These are phyloP conservation scores for Durio zibethinus DNA, from an alignment of 345 rosid species.

Conservation along the genomic window DNA sequence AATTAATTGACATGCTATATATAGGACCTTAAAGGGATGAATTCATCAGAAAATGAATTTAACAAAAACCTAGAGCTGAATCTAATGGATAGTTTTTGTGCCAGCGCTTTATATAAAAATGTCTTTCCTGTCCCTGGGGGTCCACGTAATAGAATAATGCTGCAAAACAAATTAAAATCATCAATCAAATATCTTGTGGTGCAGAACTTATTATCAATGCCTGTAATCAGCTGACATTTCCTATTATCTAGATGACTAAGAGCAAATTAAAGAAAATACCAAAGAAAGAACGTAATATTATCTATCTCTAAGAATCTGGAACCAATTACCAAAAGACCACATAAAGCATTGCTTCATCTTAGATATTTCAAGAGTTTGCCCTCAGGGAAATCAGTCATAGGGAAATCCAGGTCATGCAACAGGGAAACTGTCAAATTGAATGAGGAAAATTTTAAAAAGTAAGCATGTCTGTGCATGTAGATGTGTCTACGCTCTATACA, in stretches of 20 bases:
- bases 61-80: conserved; percentile 66
- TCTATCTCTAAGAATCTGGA: background rate
- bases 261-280: background rate
- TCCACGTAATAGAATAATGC: conserved; percentile 94
- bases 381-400: background rate
- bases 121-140: conserved; percentile 99
- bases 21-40: background rate
- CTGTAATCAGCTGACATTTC: background rate
- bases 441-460: conserved; percentile 5
- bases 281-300: background rate
- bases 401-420: background rate
- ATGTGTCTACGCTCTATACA: background rate
- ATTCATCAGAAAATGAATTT: background rate
- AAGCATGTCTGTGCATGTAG: background rate
- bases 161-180: conserved; percentile 29
- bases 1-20: background rate
- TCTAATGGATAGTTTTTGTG: conserved; percentile 87
- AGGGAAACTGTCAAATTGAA: background rate
- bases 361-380: background rate
- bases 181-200: background rate
- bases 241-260: background rate
- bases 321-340: background rate
- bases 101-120: conserved; percentile 93
- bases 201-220: background rate
- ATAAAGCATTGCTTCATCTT: background rate